Evolutionary conservation across 495 filamentous ascomycete species (phyloP), one percentile per base, ranked within the genome.

Genomic region (Margaritispora aquatica): DNA sequence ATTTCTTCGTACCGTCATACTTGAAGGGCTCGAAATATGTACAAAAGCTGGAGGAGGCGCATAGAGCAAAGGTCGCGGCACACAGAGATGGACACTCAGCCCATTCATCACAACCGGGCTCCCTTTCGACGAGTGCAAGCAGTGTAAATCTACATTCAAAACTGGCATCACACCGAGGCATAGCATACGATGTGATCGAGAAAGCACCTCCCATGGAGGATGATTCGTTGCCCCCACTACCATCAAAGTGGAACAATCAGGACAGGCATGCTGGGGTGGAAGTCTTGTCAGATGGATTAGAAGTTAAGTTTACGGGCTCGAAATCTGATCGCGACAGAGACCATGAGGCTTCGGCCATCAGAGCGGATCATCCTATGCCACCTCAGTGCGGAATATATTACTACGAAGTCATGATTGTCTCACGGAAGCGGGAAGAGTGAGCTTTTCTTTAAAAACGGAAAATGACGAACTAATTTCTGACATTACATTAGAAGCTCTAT

Each of bases 371-470:
- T 70, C 84, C 85, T 24, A 97, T 98, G 86, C 89, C 94, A n/a
- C 79, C 85, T 49, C 85, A 95, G 70, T 92, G 88, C 64, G 94
- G 94, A 0, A 87, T 98, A 55, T 97, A 96, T 72, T 99, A 99
- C 70, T 99, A 88, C 71, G 94, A 99, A 75, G 84, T 96, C 11
- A 88, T 84, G n/a, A 84, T 99, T 54, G 70, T 92, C 46, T 86
- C 88, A 2, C 88, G 87, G 65, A 88, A 87, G 62, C 88, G 89
- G 73, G 93, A 96, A 66, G 90, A 92, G 91, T 95, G 80, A 59
- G 88, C 79, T 55, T 60, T 61, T 24, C 46, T 13, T 21, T 26
- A 36, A 13, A 15, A 22, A 38, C 2, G 19, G 26, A 26, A 11
- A 41, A 17, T 57, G 15, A 24, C 21, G 17, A 7, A n/a, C 11